Conservation (phyloP, 192 early-diverging fungal species). For the Backusella tuberculispora region DNA sequence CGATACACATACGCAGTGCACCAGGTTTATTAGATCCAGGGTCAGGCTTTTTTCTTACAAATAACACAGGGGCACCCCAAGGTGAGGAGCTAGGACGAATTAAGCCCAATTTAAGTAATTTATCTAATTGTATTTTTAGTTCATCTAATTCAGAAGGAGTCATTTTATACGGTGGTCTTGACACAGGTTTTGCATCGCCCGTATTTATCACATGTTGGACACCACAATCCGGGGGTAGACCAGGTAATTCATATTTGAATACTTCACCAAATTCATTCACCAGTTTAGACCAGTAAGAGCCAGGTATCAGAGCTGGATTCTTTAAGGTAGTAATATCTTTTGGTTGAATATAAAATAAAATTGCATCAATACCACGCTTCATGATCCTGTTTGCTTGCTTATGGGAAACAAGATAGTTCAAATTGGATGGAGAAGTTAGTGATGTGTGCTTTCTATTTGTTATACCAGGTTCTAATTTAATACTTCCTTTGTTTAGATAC, state of each 20-base stretch:
- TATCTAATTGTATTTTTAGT: conserved; percentile 17
- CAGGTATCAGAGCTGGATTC: not conserved
- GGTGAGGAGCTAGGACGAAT: conserved; percentile 24
- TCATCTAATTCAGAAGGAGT: conserved; percentile 20
- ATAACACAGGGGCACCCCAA: conserved; percentile 24
- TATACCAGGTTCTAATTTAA: not conserved
- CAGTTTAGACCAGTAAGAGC: not conserved
- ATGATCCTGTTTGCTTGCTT: not conserved
- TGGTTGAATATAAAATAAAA: conserved; percentile 1
- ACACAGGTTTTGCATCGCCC: conserved; percentile 22
- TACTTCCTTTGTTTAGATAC: conserved; percentile 2
- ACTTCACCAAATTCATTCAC: conserved; percentile 30
- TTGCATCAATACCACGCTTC: not conserved
- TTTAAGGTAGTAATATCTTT: not conserved
- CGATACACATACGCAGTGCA: conserved; percentile 48
- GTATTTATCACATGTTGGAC: conserved; percentile 31
- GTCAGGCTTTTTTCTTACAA: conserved; percentile 49
- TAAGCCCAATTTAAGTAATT: conserved; percentile 4
- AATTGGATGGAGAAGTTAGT: not conserved
- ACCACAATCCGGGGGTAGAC: conserved; percentile 31
- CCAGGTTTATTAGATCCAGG: conserved; percentile 26
- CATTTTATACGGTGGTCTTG: conserved; percentile 33
- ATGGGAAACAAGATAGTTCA: not conserved
- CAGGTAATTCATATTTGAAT: conserved; percentile 29
- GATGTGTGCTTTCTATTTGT: not conserved